Evolutionary conservation across 768 basidiomycete species (phyloP).

Genomic region (Grammothele lineata): DNA sequence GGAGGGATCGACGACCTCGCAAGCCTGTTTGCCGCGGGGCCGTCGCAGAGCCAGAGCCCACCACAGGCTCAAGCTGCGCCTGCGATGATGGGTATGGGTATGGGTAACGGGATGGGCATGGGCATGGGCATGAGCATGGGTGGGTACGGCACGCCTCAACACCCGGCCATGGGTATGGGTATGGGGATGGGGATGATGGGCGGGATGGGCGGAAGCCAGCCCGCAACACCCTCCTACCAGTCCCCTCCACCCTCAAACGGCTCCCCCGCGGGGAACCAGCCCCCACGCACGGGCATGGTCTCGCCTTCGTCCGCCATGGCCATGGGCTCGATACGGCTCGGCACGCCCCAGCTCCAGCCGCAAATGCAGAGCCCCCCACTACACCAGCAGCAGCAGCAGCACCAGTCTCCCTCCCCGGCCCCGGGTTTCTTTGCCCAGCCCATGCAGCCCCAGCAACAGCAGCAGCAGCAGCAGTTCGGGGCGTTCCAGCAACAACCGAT

Average conservation of each 20-base stretch:
- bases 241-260: conserved; percentile 4
- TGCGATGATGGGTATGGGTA: conserved; percentile 5
- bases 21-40: conserved; percentile 54
- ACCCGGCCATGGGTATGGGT: background rate
- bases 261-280: background rate
- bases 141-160: no score
- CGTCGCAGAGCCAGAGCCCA: no score
- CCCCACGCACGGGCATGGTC: background rate
- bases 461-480: conserved; percentile 12
- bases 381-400: conserved; percentile 16
- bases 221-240: conserved; percentile 5
- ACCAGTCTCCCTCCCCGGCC: conserved; percentile 4
- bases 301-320: conserved; percentile 14
- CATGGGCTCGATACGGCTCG: conserved; percentile 21
- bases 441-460: conserved; percentile 9
- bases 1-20: conserved; percentile 54
- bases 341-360: conserved; percentile 33
- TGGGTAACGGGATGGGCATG: conserved; percentile 12
- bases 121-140: background rate
- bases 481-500: conserved; percentile 18
- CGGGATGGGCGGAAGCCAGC: conserved; percentile 1
- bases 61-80: background rate
- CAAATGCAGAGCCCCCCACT: no score
- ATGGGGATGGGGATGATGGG: conserved; percentile 7
- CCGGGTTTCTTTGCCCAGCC: background rate